Base-by-base conservation (phyloP, 192 early-diverging fungal genomes). In the Coemansia sp. region DNA sequence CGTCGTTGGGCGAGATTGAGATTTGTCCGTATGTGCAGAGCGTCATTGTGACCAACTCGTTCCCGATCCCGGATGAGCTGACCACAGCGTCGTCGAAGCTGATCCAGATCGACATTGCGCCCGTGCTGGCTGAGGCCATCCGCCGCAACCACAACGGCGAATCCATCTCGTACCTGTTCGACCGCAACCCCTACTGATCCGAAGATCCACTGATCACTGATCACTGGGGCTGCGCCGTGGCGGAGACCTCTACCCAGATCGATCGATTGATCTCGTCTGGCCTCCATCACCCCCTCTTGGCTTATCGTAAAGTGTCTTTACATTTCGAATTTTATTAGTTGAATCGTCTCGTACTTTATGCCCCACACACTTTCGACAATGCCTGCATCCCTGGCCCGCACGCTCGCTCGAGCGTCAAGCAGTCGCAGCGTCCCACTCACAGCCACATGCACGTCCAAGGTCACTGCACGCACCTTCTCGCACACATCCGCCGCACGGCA, bases 71-170 rank as follows among this genome's bases (percentile, higher is more conserved):
- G 8, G 71, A 73, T 4, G 86, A 90, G 66, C 89, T 93, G 67
- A 81, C 80, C 2, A 69, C 70, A 2, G 72, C 81, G 24, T 86
- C 88, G 48, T 70, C 80, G 30, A 98, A 98, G 74, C 79, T 98
- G 23, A 61, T 79, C 27, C 78, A 89, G 25, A 91, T 98, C 63
- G 96, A 96, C 67, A 84, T 98, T 44, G 87, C 87, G 23, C 83
- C 86, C 12, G 90, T 94, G n/a, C 72, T 98, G 47, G 90, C 95
- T 17, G 94, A 98, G 77, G 96, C 93, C 9, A 93, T 95, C 68
- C 85, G 91, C 55, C 78, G 93, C 62, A 93, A 88, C 54, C 94
- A 96, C 82, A 94, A 96, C 63, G 92, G 91, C 48, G 94, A 96
- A 79, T 87, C 85, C 64, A 92, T 96, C 70, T 91, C 89, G 37